Base-by-base conservation (phyloP, 1,284 basidiomycete genomes). In the Cutaneotrichosporon spelunceum region DNA sequence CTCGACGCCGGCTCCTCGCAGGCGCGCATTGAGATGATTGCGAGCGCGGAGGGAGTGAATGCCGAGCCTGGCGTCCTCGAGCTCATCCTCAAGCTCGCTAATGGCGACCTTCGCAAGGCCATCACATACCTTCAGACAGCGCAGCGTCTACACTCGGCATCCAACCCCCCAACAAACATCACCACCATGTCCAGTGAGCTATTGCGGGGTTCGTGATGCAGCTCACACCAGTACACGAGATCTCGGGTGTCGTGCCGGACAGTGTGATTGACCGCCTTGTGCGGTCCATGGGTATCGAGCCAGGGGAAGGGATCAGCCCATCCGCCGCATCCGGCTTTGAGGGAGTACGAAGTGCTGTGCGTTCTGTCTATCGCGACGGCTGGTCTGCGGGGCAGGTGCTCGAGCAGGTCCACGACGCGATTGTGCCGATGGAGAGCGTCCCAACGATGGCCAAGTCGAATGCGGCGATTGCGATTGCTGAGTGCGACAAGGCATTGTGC, bases 81-180 rank as follows among this genome's bases (percentile, higher is more conserved):
- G 24, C 69, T 79, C 45, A 78, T 80, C 39, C 71, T 80, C 33
- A 64, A 78, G 57, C 67, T 80, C 24, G 95, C 95, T 1, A 86
- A 87, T 62, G 96, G 96, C 36, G 96, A 99, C 78, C 85, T 99
- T 56, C 89, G 96, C 53, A 90, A 96, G 58, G 90, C 95, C n/a
- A 99, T 99, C 78, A 99, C 95, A 14, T 99, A 96, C 78, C 84
- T 99, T 5, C 96, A 99, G 76, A 97, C 94, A 9, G 94, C 94
- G 4, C 89, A 92, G 50, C 86, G 95, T 30, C 83, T 99, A 36
- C 88, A 82, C 64, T 67, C 88, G 6, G 87, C 90, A 1, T 86
- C 85, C 2, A 78, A 75, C 16, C 87, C 89, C 2, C 87, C 89
- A 0, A 86, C 85, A 14, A 81, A 86, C 23, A 91, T 98, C 65